These are phyloP conservation scores for Platanus orientalis DNA, from an alignment of 164 flowering plant genomes.

Conservation along the genomic window DNA sequence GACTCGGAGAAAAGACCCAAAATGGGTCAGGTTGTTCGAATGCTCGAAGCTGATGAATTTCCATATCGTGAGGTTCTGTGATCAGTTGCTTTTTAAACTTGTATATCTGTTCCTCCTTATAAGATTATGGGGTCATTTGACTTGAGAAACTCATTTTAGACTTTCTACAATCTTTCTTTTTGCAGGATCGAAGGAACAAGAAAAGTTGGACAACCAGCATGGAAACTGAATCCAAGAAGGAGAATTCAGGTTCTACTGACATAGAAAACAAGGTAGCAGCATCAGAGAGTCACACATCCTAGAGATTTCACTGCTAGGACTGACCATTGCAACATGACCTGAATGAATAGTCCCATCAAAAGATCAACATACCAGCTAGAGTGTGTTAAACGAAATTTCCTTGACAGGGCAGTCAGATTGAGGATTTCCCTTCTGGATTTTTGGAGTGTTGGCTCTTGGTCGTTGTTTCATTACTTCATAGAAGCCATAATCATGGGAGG, in stretches of 20 bases:
- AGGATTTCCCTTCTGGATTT: slow-evolving; percentile 2
- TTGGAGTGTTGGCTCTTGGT: background rate
- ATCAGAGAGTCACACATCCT: slow-evolving; percentile 22
- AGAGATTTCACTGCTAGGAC: background rate
- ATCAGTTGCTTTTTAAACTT: background rate
- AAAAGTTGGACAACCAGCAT: slow-evolving; percentile 61
- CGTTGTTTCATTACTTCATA: background rate
- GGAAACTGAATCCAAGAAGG: slow-evolving; percentile 53
- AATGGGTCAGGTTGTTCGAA: slow-evolving; percentile 37
- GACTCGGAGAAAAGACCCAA: slow-evolving; percentile 42
- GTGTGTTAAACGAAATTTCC: background rate
- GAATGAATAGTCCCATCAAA: background rate
- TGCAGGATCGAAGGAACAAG: slow-evolving; percentile 62
- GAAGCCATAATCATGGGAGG: background rate
- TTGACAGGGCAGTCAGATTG: slow-evolving; percentile 1
- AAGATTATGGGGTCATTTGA: background rate
- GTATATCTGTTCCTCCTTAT: background rate
- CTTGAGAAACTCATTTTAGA: background rate
- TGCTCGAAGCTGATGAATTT: slow-evolving; percentile 37
- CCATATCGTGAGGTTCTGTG: slow-evolving; percentile 31
- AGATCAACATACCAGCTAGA: background rate
- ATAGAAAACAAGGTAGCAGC: slow-evolving; percentile 30
- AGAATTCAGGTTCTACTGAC: slow-evolving; percentile 28
- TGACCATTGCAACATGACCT: slow-evolving; percentile 4
- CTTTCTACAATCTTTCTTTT: background rate